phyloP scores from a whole-genome alignment of 2,329 filamentous ascomycete genomes.

The Diaporthe velutina region DNA sequence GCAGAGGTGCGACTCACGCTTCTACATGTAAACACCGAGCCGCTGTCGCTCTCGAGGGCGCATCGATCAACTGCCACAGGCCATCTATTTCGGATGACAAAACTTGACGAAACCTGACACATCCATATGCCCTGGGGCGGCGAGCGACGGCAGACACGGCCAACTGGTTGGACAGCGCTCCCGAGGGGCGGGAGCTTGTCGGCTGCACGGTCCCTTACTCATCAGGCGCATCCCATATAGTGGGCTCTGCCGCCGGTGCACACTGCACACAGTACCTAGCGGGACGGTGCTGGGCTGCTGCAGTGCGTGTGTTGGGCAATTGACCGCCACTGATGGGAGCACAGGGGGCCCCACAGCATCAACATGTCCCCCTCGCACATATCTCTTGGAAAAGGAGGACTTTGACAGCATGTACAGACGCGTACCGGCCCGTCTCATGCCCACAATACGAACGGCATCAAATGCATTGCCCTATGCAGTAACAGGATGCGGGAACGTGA shows the following conservation, averaged over 20 bases:
- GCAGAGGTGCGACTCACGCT: background rate
- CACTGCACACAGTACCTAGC: background rate
- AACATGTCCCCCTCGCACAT: background rate
- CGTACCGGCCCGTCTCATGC: background rate
- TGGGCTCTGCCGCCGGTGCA: background rate
- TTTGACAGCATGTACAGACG: conserved; percentile 15
- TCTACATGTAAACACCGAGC: background rate
- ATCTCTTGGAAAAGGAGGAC: background rate
- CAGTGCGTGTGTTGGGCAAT: background rate
- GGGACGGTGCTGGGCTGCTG: background rate
- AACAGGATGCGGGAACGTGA: conserved; percentile 37
- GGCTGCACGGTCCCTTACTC: conserved; percentile 15
- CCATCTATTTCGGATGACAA: background rate
- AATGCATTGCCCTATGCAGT: conserved; percentile 23
- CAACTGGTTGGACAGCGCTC: conserved; percentile 17
- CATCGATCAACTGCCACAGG: background rate
- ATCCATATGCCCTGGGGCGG: conserved; percentile 3
- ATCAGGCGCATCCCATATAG: background rate
- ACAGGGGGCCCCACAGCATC: conserved; percentile 3
- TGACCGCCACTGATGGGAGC: conserved; percentile 22
- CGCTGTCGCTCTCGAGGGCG: background rate
- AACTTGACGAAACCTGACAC: background rate
- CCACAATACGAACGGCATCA: conserved; percentile 4
- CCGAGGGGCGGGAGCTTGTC: conserved; percentile 28
- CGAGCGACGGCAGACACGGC: background rate